These are phyloP conservation scores for Yamadazyma olivae DNA, from an alignment of 805 yeast species.

Conservation along the genomic window DNA sequence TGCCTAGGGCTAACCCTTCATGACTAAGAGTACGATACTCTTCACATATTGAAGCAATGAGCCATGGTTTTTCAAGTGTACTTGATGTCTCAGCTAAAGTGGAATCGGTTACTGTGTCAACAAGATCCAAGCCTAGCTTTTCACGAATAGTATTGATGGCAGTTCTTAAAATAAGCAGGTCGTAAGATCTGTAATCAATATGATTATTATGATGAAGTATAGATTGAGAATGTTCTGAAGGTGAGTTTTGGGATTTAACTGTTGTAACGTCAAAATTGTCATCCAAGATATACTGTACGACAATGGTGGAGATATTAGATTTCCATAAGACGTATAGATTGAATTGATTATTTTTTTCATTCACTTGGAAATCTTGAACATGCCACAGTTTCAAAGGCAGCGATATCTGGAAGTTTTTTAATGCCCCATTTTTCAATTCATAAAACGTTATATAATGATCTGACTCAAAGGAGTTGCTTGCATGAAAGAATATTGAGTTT, in stretches of 20 bases:
- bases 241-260: neutral
- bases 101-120: slow-evolving; percentile 3
- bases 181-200: slow-evolving; percentile 24
- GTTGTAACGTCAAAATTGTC: slow-evolving; percentile 2
- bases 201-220: neutral
- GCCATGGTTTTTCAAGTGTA: slow-evolving; percentile 52
- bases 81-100: slow-evolving; percentile 23
- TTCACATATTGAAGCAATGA: slow-evolving; percentile 67
- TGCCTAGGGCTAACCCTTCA: slow-evolving; percentile 55
- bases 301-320: slow-evolving; percentile 52
- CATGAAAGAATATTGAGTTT: slow-evolving; percentile 5
- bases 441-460: slow-evolving; percentile 5
- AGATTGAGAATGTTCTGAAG: neutral
- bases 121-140: slow-evolving; percentile 22
- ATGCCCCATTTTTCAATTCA: neutral
- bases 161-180: slow-evolving; percentile 46
- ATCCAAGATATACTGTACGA: slow-evolving; percentile 25
- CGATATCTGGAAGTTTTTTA: slow-evolving; percentile 7
- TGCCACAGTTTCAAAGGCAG: slow-evolving; percentile 35
- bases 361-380: slow-evolving; percentile 35
- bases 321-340: slow-evolving; percentile 51
- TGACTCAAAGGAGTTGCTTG: slow-evolving; percentile 18
- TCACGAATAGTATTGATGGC: slow-evolving; percentile 50
- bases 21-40: slow-evolving; percentile 61
- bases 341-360: slow-evolving; percentile 1